Evolutionary conservation across 148 eudicot species (phyloP).

Genomic region (Fagopyrum homotropicum): DNA sequence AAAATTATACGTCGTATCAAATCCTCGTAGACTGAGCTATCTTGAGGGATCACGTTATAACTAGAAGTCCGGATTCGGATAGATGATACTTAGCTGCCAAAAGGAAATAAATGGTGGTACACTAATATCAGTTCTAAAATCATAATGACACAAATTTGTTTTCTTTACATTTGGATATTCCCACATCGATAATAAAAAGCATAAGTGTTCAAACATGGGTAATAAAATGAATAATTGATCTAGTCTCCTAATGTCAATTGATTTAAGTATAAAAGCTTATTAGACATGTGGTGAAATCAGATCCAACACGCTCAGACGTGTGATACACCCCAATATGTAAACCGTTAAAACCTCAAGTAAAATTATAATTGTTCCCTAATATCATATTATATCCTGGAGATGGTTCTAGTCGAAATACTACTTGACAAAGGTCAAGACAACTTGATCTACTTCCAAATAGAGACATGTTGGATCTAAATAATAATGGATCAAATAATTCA

Average conservation of each 20-base stretch:
- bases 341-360: too few species aligned
- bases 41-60: conserved; percentile 58
- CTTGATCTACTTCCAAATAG: conserved; percentile 62
- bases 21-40: conserved; percentile 33
- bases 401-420: conserved; percentile 40
- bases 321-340: too few species aligned
- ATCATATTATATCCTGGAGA: too few species aligned
- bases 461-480: conserved; percentile 71
- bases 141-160: conserved; percentile 63
- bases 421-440: conserved; percentile 52
- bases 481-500: conserved; percentile 50
- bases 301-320: too few species aligned
- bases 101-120: conserved; percentile 71
- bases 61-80: conserved; percentile 42
- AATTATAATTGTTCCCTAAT: too few species aligned
- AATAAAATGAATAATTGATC: too few species aligned
- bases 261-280: too few species aligned
- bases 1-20: conserved; percentile 18
- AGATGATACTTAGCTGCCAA: conserved; percentile 39
- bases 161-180: background rate
- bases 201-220: too few species aligned
- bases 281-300: too few species aligned
- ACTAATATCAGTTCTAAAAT: conserved; percentile 38
- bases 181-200: too few species aligned
- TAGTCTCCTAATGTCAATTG: too few species aligned